phyloP scores from a whole-genome alignment of 2,329 filamentous ascomycete genomes.

The Cadophora sp. region DNA sequence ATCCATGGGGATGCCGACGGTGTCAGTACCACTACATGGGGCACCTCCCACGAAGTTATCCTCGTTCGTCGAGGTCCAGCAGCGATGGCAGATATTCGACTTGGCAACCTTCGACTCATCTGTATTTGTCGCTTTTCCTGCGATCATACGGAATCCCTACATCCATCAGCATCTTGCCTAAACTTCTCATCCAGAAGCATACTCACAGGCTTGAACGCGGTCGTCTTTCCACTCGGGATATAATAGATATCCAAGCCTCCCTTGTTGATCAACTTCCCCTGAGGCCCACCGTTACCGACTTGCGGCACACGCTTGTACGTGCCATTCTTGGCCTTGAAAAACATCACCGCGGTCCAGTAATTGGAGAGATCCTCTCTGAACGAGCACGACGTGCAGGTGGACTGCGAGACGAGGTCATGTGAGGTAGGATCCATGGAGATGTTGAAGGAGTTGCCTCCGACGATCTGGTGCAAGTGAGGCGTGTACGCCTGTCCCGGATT shows the following conservation, averaged over 20 bases:
- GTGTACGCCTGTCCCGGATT: constrained; percentile 31
- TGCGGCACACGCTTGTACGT: constrained; percentile 69
- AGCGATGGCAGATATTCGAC: constrained; percentile 41
- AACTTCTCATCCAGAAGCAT: constrained; percentile 50
- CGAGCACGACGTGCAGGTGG: constrained; percentile 65
- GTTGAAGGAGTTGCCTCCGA: constrained; percentile 37
- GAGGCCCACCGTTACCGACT: constrained; percentile 47
- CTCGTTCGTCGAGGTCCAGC: constrained; percentile 51
- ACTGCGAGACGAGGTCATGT: constrained; percentile 26
- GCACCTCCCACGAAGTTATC: constrained; percentile 63
- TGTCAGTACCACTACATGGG: constrained; percentile 60
- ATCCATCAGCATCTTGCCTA: neutral
- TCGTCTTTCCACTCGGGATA: constrained; percentile 30
- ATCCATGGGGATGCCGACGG: constrained; percentile 57
- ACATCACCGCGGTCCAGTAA: constrained; percentile 71
- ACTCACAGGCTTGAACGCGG: constrained; percentile 46
- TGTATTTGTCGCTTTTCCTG: constrained; percentile 32
- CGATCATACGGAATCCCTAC: constrained; percentile 35
- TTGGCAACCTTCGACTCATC: constrained; percentile 20
- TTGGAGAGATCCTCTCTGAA: constrained; percentile 66
- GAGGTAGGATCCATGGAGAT: constrained; percentile 29
- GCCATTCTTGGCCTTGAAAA: constrained; percentile 48
- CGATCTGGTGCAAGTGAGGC: constrained; percentile 35
- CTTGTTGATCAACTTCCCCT: constrained; percentile 31
- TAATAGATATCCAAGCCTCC: constrained; percentile 36